Evolutionary conservation across 176 grass and related monocot species (phyloP).

Genomic region (Zoysia pacifica): DNA sequence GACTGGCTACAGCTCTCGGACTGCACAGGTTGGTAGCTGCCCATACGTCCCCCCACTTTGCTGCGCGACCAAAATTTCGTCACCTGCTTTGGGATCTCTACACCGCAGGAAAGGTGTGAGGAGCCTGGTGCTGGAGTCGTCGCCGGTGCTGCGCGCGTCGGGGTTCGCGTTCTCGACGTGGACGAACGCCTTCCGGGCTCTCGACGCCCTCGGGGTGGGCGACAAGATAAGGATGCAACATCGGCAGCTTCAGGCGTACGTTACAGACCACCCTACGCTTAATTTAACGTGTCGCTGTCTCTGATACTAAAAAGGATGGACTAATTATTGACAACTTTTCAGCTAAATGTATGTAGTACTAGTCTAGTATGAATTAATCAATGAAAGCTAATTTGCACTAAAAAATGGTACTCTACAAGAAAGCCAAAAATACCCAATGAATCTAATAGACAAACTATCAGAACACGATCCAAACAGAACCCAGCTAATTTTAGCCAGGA

Average conservation of each 20-base stretch:
- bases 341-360: too few species aligned
- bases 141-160: slow-evolving; percentile 51
- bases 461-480: too few species aligned
- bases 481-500: too few species aligned
- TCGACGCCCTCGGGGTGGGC: slow-evolving; percentile 72
- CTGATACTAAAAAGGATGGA: not conserved
- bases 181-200: slow-evolving; percentile 67
- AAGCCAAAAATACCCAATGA: too few species aligned
- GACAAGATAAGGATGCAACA: slow-evolving; percentile 64
- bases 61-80: not conserved
- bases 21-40: slow-evolving; percentile 47
- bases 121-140: slow-evolving; percentile 83
- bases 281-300: not conserved
- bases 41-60: not conserved
- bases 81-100: not conserved
- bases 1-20: slow-evolving; percentile 68
- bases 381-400: too few species aligned
- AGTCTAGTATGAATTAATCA: too few species aligned
- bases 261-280: not conserved
- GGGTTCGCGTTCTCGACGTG: slow-evolving; percentile 58
- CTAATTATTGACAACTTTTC: too few species aligned
- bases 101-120: slow-evolving; percentile 58
- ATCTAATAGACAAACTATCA: too few species aligned
- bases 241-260: slow-evolving; percentile 34
- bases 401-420: too few species aligned